A percentile compares a stretch with the other conserved stretches of the same genome.
These are phyloP conservation scores for Pseudopyrenochaeta lycopersici DNA, from an alignment of 2,329 filamentous ascomycete genomes.

Conservation along the genomic window DNA sequence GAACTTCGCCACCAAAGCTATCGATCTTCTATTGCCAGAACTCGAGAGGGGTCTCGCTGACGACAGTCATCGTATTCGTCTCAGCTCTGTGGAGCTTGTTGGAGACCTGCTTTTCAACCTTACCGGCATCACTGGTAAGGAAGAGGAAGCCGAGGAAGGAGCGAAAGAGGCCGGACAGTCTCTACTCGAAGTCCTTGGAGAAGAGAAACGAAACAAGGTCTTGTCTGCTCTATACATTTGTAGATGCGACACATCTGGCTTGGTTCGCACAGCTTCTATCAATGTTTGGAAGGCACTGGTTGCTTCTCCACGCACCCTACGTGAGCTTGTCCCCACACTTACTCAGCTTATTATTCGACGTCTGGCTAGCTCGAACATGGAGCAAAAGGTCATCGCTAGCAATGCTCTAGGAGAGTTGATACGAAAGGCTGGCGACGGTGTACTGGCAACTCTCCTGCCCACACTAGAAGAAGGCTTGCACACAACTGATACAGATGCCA, in stretches of 20 bases:
- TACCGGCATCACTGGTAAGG: conserved; percentile 86
- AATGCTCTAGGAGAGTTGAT: conserved; percentile 97
- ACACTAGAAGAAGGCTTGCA: conserved; percentile 92
- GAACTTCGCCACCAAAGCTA: conserved; percentile 95
- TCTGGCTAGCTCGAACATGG: conserved; percentile 94
- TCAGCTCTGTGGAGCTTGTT: conserved; percentile 97
- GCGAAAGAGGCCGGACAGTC: conserved; percentile 89
- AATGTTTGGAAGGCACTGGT: conserved; percentile 97
- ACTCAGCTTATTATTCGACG: conserved; percentile 94
- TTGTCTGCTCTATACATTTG: conserved; percentile 97
- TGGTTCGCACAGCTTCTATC: conserved; percentile 89
- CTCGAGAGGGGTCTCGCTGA: conserved; percentile 96
- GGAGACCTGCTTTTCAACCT: conserved; percentile 98
- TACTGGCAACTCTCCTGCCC: conserved; percentile 85
- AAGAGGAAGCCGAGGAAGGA: conserved; percentile 80
- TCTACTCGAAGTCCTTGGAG: conserved; percentile 91
- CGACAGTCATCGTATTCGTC: conserved; percentile 95
- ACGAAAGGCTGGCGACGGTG: conserved; percentile 93
- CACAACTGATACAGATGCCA: conserved; percentile 89
- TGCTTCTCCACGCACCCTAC: conserved; percentile 87
- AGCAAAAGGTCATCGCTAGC: conserved; percentile 98
- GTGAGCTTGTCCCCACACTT: conserved; percentile 93
- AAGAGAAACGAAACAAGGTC: conserved; percentile 96
- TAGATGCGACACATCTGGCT: conserved; percentile 91
- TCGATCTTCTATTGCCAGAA: conserved; percentile 92